These are phyloP conservation scores for Tubosaeta brunneosetosa DNA, from an alignment of 768 basidiomycete species.

Conservation along the genomic window DNA sequence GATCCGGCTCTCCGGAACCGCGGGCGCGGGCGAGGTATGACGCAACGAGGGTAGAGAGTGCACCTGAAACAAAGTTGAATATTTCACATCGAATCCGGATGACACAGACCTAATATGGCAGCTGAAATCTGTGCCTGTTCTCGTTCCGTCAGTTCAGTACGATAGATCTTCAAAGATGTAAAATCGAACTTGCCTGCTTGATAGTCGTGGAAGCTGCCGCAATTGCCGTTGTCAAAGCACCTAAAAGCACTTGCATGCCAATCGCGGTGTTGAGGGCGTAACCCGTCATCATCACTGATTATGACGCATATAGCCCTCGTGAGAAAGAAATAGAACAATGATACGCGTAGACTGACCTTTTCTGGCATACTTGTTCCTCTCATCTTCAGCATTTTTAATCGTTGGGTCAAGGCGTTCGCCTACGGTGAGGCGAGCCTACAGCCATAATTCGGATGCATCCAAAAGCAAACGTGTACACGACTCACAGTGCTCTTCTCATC, in stretches of 20 bases:
- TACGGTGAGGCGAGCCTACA: slow-evolving; percentile 35
- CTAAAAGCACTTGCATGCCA: slow-evolving; percentile 56
- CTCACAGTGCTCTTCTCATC: too few species aligned
- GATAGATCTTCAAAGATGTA: too few species aligned
- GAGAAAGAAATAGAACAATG: too few species aligned
- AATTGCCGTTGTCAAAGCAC: slow-evolving; percentile 63
- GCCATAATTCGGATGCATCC: neutral
- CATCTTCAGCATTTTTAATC: slow-evolving; percentile 40
- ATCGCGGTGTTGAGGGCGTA: slow-evolving; percentile 47
- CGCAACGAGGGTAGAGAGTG: slow-evolving; percentile 62
- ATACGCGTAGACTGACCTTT: slow-evolving; percentile 35
- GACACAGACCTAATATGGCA: slow-evolving; percentile 35
- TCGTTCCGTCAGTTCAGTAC: neutral
- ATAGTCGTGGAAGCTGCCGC: slow-evolving; percentile 44
- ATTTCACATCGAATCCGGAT: neutral
- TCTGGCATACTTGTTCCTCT: slow-evolving; percentile 42
- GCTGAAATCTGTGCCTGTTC: slow-evolving; percentile 36
- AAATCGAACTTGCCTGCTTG: slow-evolving; percentile 33
- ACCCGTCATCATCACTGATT: slow-evolving; percentile 29
- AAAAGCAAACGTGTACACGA: too few species aligned
- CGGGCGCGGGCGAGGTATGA: slow-evolving; percentile 68
- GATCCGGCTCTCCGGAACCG: slow-evolving; percentile 66
- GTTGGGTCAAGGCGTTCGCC: slow-evolving; percentile 54
- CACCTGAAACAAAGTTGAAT: slow-evolving; percentile 37
- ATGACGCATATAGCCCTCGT: neutral